phyloP scores from a whole-genome alignment of 1,139 yeast genomes.

The Saccharomyces hybrid region DNA sequence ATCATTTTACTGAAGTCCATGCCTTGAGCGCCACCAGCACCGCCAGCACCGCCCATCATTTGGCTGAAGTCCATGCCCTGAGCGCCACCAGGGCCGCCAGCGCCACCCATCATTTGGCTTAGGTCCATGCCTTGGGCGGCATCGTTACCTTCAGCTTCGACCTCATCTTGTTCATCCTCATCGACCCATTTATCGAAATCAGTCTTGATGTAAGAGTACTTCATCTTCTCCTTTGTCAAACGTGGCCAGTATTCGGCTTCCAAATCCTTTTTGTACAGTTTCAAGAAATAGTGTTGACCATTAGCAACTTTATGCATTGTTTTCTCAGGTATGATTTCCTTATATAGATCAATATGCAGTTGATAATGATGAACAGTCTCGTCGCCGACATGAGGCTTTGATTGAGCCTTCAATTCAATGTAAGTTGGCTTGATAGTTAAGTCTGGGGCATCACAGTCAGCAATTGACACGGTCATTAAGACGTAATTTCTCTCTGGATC shows the following conservation, averaged over 20 bases:
- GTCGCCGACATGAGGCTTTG: conserved; percentile 45
- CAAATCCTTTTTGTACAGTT: conserved; percentile 61
- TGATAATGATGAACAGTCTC: conserved; percentile 43
- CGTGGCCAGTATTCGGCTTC: conserved; percentile 87
- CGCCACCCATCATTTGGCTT: conserved; percentile 31
- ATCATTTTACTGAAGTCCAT: conserved; percentile 31
- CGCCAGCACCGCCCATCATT: too few relatives aligned
- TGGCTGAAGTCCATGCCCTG: conserved; percentile 6
- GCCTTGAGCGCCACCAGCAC: conserved; percentile 31
- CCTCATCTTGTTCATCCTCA: conserved; percentile 83
- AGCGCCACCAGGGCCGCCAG: conserved; percentile 32
- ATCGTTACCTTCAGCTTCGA: conserved; percentile 39
- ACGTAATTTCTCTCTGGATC: conserved; percentile 70
- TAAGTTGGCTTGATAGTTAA: conserved; percentile 54
- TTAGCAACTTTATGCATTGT: conserved; percentile 61
- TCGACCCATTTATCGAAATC: conserved; percentile 98
- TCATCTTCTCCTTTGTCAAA: conserved; percentile 67
- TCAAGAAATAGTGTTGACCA: conserved; percentile 54
- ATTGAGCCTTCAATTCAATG: conserved; percentile 43
- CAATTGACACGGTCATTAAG: conserved; percentile 64
- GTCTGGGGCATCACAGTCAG: conserved; percentile 60
- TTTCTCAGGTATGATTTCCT: conserved; percentile 59
- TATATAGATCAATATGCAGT: conserved; percentile 62
- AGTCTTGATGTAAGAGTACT: conserved; percentile 72
- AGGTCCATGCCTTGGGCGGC: conserved; percentile 33